Evolutionary conservation across 129 eudicot species (phyloP).

Genomic region (Cynara cardunculus): DNA sequence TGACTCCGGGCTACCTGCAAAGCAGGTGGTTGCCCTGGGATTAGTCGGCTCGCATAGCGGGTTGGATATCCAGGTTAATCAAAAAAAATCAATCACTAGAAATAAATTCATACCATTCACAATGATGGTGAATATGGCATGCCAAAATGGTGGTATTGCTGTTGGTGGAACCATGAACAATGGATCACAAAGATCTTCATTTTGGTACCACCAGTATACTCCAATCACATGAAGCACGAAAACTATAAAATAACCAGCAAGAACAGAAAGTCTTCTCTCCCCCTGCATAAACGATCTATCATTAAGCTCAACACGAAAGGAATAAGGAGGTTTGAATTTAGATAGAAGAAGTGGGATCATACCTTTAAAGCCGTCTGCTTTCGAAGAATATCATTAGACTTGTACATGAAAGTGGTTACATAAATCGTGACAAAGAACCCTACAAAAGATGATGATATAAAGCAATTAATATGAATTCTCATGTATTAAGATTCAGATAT

Average conservation of each 20-base stretch:
- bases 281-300: conserved; percentile 45
- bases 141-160: conserved; percentile 41
- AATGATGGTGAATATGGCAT: conserved; percentile 38
- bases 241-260: conserved; percentile 50
- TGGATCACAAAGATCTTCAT: conserved; percentile 38
- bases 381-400: conserved; percentile 79
- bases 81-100: neutral
- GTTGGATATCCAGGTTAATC: no score
- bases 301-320: neutral
- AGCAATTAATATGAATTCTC: neutral
- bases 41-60: no score
- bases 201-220: conserved; percentile 34
- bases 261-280: conserved; percentile 65
- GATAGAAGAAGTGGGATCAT: neutral
- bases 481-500: neutral
- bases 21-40: no score
- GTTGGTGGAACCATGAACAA: conserved; percentile 39
- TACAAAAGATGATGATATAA: conserved; percentile 27
- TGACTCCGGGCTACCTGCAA: no score
- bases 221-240: conserved; percentile 60
- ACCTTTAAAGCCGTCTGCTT: conserved; percentile 83
- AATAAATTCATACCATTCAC: conserved; percentile 28
- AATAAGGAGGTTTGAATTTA: neutral
- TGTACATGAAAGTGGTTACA: conserved; percentile 69
- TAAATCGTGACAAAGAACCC: conserved; percentile 77